phyloP scores from a whole-genome alignment of 495 filamentous ascomycete genomes.

The Lepidopterella palustris region DNA sequence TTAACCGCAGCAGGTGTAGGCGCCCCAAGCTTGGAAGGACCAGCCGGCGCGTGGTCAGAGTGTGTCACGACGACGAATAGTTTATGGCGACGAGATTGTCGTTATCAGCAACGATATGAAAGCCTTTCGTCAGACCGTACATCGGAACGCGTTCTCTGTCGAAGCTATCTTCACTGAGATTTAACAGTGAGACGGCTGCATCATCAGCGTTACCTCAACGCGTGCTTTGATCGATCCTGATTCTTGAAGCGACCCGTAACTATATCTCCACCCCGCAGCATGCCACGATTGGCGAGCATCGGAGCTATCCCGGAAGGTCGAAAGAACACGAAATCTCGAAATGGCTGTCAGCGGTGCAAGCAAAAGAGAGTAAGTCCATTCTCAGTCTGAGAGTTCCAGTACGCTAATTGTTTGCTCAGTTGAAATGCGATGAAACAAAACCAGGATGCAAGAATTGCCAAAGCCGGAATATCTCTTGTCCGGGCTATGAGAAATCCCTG shows the following conservation, averaged over 20 bases:
- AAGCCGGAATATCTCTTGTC: conserved; percentile 45
- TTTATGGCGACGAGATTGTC: no score
- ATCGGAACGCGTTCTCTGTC: no score
- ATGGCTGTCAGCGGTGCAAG: conserved; percentile 26
- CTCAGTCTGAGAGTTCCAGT: not conserved
- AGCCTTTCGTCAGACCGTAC: no score
- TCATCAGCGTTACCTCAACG: not conserved
- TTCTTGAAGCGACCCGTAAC: no score
- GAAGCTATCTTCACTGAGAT: no score
- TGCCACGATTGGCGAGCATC: not conserved
- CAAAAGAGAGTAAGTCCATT: conserved; percentile 19
- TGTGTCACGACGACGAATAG: no score
- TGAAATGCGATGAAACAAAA: conserved; percentile 53
- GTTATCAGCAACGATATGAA: no score
- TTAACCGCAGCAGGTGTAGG: no score
- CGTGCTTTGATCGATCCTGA: no score
- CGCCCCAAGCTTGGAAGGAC: no score
- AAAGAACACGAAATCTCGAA: conserved; percentile 26
- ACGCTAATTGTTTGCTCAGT: conserved; percentile 31
- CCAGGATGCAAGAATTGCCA: conserved; percentile 48
- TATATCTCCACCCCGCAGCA: not conserved
- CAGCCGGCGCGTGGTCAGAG: no score
- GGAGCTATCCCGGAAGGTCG: not conserved
- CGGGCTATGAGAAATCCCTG: conserved; percentile 48
- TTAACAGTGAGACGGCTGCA: no score